Evolutionary conservation across 2,329 filamentous ascomycete genomes (phyloP), one percentile per base, ranked within the genome.

Genomic region (Metarhizium album): DNA sequence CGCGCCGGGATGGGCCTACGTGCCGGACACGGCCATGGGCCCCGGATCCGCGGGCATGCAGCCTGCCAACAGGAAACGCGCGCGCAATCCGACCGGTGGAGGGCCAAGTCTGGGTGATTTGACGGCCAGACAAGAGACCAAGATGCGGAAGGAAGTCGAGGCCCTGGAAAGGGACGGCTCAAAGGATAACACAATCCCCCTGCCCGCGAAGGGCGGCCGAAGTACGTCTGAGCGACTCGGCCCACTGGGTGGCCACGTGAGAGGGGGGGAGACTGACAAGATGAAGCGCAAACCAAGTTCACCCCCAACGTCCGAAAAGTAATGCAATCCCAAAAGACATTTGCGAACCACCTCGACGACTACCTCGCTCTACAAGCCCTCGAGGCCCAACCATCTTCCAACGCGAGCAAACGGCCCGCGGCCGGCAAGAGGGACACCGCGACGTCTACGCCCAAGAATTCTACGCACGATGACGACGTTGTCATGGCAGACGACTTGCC

Each of bases 1-100:
- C 43, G 86, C 88, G 1, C 90, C 91, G 1, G 91, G 91, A 61
- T 97, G 90, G 86, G 89, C 89, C 13, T 95, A 95, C 65, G 87
- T 96, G 1, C 83, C 90, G 29, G 88, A 95, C 63, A 83, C 79
- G 64, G 77, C 66, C 42, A 75, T 78, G 51, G 75, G 80, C 50
- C 75, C 53, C 2, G 52, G 78, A 13, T 74, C 80, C 9, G 75
- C 77, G 48, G 74, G 74, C 53, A 68, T 73, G 55, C 69, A 67
- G 54, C 74, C 71, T 52, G 68, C 71, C 56, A 79, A 76, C 73
- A 78, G 86, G 55, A 95, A 94, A 69, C 85, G 89, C 60, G 83
- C 80, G 29, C 78, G 86, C 55, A 79, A 74, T 60, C 67, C 76
- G 53, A 73, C 73, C 4, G 72, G 69, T 47, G 71, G 72, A 23